Percentiles rank a stretch among this genome's conserved stretches.
These are phyloP conservation scores for Xerophyta viscosa DNA, from an alignment of 106 monocot genomes.

Conservation along the genomic window DNA sequence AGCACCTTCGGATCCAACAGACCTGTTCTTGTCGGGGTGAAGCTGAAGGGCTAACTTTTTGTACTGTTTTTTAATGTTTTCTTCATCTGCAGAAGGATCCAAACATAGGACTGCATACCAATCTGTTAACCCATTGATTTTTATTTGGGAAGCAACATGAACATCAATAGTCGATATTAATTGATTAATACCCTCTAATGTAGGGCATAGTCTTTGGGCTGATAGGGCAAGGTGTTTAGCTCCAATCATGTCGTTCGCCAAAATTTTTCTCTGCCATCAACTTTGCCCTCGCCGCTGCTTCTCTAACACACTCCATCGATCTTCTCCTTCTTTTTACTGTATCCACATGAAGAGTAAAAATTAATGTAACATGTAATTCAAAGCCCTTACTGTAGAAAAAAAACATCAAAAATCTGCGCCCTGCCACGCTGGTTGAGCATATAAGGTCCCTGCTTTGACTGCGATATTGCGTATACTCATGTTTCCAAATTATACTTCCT, in stretches of 20 bases:
- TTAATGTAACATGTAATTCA: too few relatives aligned
- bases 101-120: slow-evolving; percentile 61
- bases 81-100: slow-evolving; percentile 51
- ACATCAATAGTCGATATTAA: slow-evolving; percentile 74
- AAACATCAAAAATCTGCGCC: too few relatives aligned
- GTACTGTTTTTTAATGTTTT: slow-evolving; percentile 66
- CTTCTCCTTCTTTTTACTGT: too few relatives aligned
- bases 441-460: too few relatives aligned
- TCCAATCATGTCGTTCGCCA: slow-evolving; percentile 43
- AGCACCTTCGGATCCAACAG: slow-evolving; percentile 67
- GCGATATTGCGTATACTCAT: too few relatives aligned
- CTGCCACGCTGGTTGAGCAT: too few relatives aligned
- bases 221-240: slow-evolving; percentile 67
- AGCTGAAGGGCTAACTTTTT: slow-evolving; percentile 56
- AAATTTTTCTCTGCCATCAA: slow-evolving; percentile 65
- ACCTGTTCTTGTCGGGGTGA: slow-evolving; percentile 90
- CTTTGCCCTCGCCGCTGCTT: slow-evolving; percentile 71
- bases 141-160: slow-evolving; percentile 30
- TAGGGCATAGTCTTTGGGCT: slow-evolving; percentile 64
- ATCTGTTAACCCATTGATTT: slow-evolving; percentile 49
- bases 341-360: too few relatives aligned
- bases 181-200: slow-evolving; percentile 56
- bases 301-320: slow-evolving; percentile 74
- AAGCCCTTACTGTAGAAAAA: too few relatives aligned
- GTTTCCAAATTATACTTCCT: too few relatives aligned